Base-by-base conservation (phyloP, 106 monocot genomes). In the Dioscorea zingiberensis region DNA sequence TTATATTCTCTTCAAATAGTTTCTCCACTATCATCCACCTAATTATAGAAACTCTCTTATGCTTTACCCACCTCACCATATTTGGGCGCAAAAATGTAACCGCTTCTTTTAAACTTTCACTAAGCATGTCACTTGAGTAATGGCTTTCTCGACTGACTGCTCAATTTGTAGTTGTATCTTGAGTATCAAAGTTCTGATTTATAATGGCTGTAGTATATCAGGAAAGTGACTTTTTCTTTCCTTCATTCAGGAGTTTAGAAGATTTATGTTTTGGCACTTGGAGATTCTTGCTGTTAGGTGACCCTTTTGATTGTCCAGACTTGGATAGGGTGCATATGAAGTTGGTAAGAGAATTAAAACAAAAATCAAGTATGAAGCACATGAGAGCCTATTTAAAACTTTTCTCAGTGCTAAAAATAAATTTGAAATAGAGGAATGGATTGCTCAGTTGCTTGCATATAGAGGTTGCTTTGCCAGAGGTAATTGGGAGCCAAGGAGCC, bases 211-310 rank as follows among this genome's bases (percentile, higher is more conserved):
- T 38, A 38, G 4, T 8, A 38, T 0, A 38, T 38, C 38, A 38
- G 38, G 6, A 38, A 38, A 38, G 38, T 38, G 38, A 38, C 38
- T 38, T 38, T 6, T 38, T 38, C 38, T 38, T 38, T 38, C 30
- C 38, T 70, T 75, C 15, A 63, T 15, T 19, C 75, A 94, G 94
- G 74, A 63, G 55, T 55, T 82, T 90, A 55, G 94, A 94, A 69
- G 87, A 85, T 48, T 79, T 66, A 53, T 94, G 94, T 90, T 58
- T 94, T 48, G 94, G 94, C 67, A 80, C 94, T 19, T 94, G 94
- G 94, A 69, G 69, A 60, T 94, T 86, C 82, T 76, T 94, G 75
- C 68, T 94, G 65, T 72, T 80, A 47, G 94, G 90, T 51, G 65
- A 72, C 11, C 69, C 25, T 23, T 68, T 59, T 44, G 58, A 75